Evolutionary conservation across 164 flowering plant genomes (phyloP).

Genomic region (Liriodendron chinense): DNA sequence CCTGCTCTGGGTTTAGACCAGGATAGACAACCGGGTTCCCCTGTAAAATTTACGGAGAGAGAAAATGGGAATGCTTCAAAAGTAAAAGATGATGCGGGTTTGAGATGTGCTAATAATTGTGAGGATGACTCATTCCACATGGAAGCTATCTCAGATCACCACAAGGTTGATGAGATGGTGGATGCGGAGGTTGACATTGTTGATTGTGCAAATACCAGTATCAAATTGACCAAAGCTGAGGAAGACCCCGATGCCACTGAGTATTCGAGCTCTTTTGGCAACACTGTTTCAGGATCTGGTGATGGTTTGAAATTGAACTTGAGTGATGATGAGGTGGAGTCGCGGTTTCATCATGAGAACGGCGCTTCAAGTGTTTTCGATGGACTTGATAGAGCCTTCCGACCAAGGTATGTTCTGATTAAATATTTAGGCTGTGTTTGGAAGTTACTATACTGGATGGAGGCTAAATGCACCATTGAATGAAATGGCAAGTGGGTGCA

Average conservation of each 20-base stretch:
- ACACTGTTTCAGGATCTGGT: constrained; percentile 54
- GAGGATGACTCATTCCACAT: constrained; percentile 30
- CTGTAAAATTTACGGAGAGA: constrained; percentile 11
- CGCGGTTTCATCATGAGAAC: constrained; percentile 40
- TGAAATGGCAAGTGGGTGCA: no score
- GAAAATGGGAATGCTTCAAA: constrained; percentile 13
- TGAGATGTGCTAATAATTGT: constrained; percentile 29
- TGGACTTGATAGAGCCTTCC: constrained; percentile 35
- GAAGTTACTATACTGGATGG: no score
- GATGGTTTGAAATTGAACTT: constrained; percentile 34
- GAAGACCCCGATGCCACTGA: constrained; percentile 90
- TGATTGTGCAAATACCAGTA: constrained; percentile 26
- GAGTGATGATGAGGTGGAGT: constrained; percentile 84
- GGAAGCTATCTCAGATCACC: constrained; percentile 29
- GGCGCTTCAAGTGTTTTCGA: constrained; percentile 29
- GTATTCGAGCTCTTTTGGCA: constrained; percentile 83
- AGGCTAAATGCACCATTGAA: no score
- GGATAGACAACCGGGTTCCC: constrained; percentile 12
- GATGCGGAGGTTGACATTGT: constrained; percentile 45
- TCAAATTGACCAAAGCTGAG: constrained; percentile 20
- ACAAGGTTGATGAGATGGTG: constrained; percentile 18
- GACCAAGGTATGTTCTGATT: constrained; percentile 39
- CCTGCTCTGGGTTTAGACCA: constrained; percentile 30
- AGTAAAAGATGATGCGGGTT: constrained; percentile 17
- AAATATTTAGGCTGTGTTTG: background rate